Conservation (phyloP, 345 rosid genomes). For the Atalantia buxifolia region DNA sequence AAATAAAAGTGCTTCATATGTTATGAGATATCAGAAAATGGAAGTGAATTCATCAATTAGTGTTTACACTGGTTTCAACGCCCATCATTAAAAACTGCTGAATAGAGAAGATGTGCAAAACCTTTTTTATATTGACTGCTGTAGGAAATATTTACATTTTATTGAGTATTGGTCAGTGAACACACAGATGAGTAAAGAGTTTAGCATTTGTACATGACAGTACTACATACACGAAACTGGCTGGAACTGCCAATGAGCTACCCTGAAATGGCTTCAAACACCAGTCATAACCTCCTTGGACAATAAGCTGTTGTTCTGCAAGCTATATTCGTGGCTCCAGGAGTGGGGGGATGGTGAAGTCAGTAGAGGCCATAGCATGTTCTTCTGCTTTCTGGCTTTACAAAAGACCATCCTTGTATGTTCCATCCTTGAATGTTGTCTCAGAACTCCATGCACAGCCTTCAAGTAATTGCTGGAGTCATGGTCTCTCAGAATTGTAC, state of each 20-base stretch:
- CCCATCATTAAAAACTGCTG: not conserved
- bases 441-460: conserved; percentile 64
- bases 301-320: conserved; percentile 22
- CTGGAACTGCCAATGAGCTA: not conserved
- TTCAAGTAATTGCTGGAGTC: conserved; percentile 88
- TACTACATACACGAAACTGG: not conserved
- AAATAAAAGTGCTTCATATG: too few relatives aligned
- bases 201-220: not conserved
- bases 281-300: conserved; percentile 57
- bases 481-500: conserved; percentile 83
- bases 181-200: not conserved
- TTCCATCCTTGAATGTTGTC: conserved; percentile 32
- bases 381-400: conserved; percentile 34
- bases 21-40: too few relatives aligned
- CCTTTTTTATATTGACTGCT: not conserved
- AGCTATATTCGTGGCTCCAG: conserved; percentile 27
- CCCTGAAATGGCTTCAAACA: conserved; percentile 26
- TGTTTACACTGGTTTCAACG: too few relatives aligned
- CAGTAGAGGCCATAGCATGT: conserved; percentile 63
- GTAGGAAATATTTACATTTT: not conserved
- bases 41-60: too few relatives aligned
- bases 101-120: not conserved
- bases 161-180: conserved; percentile 1
- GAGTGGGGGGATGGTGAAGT: conserved; percentile 62
- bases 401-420: conserved; percentile 28